Evolutionary conservation across 2,329 filamentous ascomycete species (phyloP).

Genomic region (Fusarium aywerte): DNA sequence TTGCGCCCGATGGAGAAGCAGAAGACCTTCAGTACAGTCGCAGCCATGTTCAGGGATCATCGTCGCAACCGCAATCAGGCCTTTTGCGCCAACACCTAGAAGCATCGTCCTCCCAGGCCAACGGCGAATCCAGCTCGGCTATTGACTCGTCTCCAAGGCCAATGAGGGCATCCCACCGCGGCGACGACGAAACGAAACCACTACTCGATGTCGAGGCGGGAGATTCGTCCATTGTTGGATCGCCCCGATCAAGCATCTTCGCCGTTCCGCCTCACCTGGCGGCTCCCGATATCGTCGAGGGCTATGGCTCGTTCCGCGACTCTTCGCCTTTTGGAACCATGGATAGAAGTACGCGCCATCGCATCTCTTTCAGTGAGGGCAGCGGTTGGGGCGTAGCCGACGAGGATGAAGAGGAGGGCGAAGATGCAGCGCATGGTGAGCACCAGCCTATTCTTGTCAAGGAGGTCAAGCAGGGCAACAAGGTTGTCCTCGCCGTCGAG

Average conservation of each 20-base stretch:
- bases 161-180: conserved; percentile 47
- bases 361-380: conserved; percentile 60
- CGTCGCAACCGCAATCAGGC: conserved; percentile 52
- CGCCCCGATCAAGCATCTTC: conserved; percentile 60
- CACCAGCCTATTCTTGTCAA: conserved; percentile 84
- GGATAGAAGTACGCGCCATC: conserved; percentile 50
- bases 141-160: conserved; percentile 28
- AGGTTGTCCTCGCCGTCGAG: conserved; percentile 83
- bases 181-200: conserved; percentile 61
- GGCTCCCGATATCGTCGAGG: conserved; percentile 76
- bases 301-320: conserved; percentile 68
- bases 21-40: conserved; percentile 56
- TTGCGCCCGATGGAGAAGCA: conserved; percentile 62
- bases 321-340: conserved; percentile 64
- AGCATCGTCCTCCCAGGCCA: conserved; percentile 43
- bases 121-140: conserved; percentile 42
- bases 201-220: conserved; percentile 58
- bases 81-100: conserved; percentile 66
- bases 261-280: conserved; percentile 69
- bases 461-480: conserved; percentile 88
- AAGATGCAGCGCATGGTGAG: conserved; percentile 63
- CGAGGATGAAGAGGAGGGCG: conserved; percentile 40
- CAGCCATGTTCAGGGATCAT: conserved; percentile 55
- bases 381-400: conserved; percentile 52
- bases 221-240: conserved; percentile 44